Evolutionary conservation across 228 moss, liverwort and hornwort genomes (phyloP), one percentile per base, ranked within the genome.

Genomic region (Sphagnum magellanicum): DNA sequence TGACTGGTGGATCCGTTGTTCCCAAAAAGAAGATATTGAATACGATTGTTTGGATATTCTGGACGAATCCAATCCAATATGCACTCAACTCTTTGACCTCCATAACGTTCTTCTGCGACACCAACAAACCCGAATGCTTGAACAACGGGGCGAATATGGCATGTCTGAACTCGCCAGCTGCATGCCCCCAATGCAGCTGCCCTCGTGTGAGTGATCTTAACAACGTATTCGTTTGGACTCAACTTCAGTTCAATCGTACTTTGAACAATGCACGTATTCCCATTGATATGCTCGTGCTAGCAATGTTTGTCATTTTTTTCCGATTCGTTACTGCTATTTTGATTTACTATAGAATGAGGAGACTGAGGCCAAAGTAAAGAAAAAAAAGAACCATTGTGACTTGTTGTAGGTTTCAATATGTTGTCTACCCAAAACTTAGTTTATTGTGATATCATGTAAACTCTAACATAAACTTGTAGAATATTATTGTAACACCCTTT

Each of bases 31-130:
- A 82, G 72, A 7, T 98, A 13, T 81, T 91, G 6, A 84, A 87
- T 58, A 66, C 63, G 49, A 83, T 86, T 5, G 74, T 82, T 65
- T 93, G 97, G 97, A 71, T 98, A 63, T 93, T 82, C 72, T 98
- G 93, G 93, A 85, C 84, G 53, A 98, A 98, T 63, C 97, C 97
- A 16, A 53, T 93, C 67, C 97, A 98, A 72, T 98, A 87, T 76
- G 84, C 74, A 6, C 80, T 91, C 48, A 81, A 83, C 48, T 71
- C 83, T 58, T 61, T 98, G 32, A 91, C 90, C 32, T 81, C 85
- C 59, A 68, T 98, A 16, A 5, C 79, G 48, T 98, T 93, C 82
- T 98, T 77, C 78, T 98, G 97, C 70, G 88, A 98, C 49, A 86
- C 85, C 57, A 67, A 77, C 74, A 77, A 81, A 63, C 4, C 85